Base-by-base conservation (phyloP, 768 basidiomycete species). In the Pholiota molesta region DNA sequence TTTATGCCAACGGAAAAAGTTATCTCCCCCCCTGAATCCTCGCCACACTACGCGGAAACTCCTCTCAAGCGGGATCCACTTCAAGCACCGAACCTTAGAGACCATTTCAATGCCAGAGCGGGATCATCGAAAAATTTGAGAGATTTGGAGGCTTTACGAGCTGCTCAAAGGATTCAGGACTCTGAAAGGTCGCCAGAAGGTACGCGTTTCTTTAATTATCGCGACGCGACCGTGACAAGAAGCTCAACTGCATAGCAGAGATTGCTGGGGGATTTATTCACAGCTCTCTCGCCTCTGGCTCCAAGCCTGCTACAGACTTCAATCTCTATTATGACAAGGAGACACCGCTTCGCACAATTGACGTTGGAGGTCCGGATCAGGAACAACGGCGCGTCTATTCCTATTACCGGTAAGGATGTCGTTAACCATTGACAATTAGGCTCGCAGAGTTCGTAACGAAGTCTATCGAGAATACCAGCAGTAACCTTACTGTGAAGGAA, bases 371-470 rank as follows among this genome's bases (percentile, higher is more conserved):
- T 1, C 73, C 77, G 0, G 87, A 88, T 67, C 88, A 89, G 66
- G 73, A 78, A 52, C 70, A 80, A 66, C 80, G 75, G 87, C 84
- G 54, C 7, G 73, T 55, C 14, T 14, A 49, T 13, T 39, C 3
- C 2, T 31, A 26, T 11, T 16, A 5, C 6, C 42, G 21, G 17
- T n/a, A 23, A 19, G n/a, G 13, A 42, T 7, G 14, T 35, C n/a
- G 4, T 47, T 61, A 52, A 16, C 17, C 13, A 8, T 40, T 19
- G 31, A 33, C 35, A 52, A 33, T 56, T 65, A 89, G 88, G 59
- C 73, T 89, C 72, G 84, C 83, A 2, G 85, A 87, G 47, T 89
- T 89, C 61, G 86, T 89, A 3, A 82, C 85, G 3, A 79, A 70
- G 55, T 78, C 83, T 1, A 86, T 89, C 29, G 85, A 88, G 60